Evolutionary conservation across 2,329 filamentous ascomycete species (phyloP).

Genomic region (Fusarium zealandicum): DNA sequence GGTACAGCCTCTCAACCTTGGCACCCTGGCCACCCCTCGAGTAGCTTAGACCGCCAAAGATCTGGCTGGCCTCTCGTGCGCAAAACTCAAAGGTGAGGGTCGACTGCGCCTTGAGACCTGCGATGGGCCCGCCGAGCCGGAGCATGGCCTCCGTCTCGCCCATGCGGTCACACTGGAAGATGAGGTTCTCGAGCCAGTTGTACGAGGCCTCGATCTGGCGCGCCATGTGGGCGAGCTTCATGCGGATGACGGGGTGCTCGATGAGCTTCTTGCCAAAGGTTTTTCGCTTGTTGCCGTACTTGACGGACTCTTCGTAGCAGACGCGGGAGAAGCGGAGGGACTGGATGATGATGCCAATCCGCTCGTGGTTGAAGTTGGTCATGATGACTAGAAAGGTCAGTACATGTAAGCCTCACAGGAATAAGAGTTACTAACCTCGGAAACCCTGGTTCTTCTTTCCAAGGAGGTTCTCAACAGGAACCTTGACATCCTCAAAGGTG

Average conservation of each 20-base stretch:
- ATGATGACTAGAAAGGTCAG: conserved; percentile 75
- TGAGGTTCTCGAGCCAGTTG: conserved; percentile 93
- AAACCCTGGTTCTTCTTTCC: conserved; percentile 99
- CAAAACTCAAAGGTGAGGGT: conserved; percentile 98
- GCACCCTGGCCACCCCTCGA: conserved; percentile 91
- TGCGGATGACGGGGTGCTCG: conserved; percentile 94
- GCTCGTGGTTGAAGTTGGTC: conserved; percentile 99
- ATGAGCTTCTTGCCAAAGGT: conserved; percentile 98
- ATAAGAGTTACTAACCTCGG: conserved; percentile 62
- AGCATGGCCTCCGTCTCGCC: conserved; percentile 94
- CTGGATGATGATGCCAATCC: conserved; percentile 98
- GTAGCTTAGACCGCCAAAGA: conserved; percentile 94
- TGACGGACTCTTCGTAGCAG: conserved; percentile 95
- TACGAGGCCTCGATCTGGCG: conserved; percentile 97
- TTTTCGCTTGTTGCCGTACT: conserved; percentile 95
- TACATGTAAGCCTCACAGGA: not conserved
- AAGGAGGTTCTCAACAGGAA: conserved; percentile 97
- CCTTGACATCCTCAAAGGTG: conserved; percentile 98
- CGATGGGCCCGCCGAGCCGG: conserved; percentile 92
- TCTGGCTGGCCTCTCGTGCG: conserved; percentile 93
- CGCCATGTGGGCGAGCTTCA: conserved; percentile 98
- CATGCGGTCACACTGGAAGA: conserved; percentile 95
- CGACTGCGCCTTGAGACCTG: conserved; percentile 89
- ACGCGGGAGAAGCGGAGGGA: conserved; percentile 94
- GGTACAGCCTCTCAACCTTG: conserved; percentile 93